phyloP scores from a whole-genome alignment of 202 grass and related monocot genomes.

The Panicum hallii region DNA sequence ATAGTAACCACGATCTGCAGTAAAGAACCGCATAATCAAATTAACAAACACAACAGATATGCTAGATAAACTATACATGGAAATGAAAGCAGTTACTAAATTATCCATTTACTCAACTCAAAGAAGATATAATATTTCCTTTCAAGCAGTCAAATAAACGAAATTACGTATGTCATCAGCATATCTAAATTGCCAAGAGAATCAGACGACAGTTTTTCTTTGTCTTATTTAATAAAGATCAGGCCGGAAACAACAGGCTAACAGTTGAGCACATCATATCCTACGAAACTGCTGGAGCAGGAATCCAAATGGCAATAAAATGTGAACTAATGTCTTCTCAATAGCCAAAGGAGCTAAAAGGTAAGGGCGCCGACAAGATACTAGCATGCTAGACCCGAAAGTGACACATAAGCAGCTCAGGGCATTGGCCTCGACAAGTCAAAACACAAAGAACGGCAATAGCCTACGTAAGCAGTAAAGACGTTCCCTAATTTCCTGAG shows the following conservation, averaged over 20 bases:
- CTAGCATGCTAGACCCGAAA: background rate
- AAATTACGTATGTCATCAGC: background rate
- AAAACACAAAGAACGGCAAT: background rate
- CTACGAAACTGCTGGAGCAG: background rate
- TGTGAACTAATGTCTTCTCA: constrained; percentile 15
- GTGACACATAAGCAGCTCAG: background rate
- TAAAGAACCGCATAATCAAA: constrained; percentile 26
- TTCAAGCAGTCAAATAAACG: background rate
- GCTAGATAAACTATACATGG: background rate
- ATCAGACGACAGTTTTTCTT: background rate
- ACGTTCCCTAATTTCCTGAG: background rate
- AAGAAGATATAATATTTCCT: background rate
- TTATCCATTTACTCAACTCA: background rate
- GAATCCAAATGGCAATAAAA: constrained; percentile 1
- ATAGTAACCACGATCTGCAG: constrained; percentile 92
- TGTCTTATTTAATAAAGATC: constrained; percentile 18
- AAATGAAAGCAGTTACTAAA: background rate
- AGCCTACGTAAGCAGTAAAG: constrained; percentile 17
- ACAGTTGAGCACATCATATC: background rate
- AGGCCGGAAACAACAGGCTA: background rate
- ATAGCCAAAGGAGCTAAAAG: background rate
- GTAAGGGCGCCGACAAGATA: background rate
- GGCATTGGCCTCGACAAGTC: background rate
- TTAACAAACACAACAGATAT: background rate
- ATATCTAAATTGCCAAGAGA: constrained; percentile 15